phyloP scores from a whole-genome alignment of 2,329 filamentous ascomycete species.

The Aspergillus hiratsukae region DNA sequence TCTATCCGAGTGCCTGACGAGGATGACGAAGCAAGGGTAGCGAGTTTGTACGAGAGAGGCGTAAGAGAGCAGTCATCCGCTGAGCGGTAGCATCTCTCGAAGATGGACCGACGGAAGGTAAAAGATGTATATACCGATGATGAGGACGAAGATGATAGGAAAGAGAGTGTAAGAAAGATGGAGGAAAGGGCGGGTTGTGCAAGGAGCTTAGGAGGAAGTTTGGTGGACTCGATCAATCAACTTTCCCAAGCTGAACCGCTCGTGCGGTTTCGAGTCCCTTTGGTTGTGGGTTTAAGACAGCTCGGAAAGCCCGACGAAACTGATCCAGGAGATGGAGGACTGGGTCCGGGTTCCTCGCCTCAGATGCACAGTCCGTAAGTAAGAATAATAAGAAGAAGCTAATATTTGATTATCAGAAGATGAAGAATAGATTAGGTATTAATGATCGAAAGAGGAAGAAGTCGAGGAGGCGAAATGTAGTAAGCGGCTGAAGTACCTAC shows the following conservation, averaged over 20 bases:
- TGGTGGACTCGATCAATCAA: slow-evolving; percentile 14
- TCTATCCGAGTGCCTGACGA: slow-evolving; percentile 18
- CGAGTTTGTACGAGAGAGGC: slow-evolving; percentile 15
- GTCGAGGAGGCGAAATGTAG: slow-evolving; percentile 7
- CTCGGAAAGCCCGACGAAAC: slow-evolving; percentile 12
- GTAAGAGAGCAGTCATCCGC: slow-evolving; percentile 18
- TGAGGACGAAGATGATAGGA: slow-evolving; percentile 13
- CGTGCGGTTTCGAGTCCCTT: slow-evolving; percentile 11
- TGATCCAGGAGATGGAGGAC: slow-evolving; percentile 14
- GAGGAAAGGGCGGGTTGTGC: slow-evolving; percentile 7
- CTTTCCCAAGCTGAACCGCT: slow-evolving; percentile 3
- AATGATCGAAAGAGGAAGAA: slow-evolving; percentile 5
- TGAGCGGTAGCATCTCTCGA: slow-evolving; percentile 16
- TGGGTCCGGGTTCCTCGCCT: not conserved
- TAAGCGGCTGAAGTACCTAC: slow-evolving; percentile 6
- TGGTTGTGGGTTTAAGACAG: slow-evolving; percentile 15
- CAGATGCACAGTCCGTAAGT: not conserved
- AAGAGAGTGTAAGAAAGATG: slow-evolving; percentile 2
- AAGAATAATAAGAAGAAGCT: slow-evolving; percentile 2
- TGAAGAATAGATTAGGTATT: not conserved
- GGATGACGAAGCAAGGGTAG: slow-evolving; percentile 22
- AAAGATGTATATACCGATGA: not conserved
- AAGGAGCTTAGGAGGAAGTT: slow-evolving; percentile 7
- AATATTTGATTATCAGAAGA: slow-evolving; percentile 2
- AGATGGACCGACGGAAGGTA: slow-evolving; percentile 2